Evolutionary conservation across 371 early-diverging fungal genomes (phyloP).

Genomic region (Mortierella sp.): DNA sequence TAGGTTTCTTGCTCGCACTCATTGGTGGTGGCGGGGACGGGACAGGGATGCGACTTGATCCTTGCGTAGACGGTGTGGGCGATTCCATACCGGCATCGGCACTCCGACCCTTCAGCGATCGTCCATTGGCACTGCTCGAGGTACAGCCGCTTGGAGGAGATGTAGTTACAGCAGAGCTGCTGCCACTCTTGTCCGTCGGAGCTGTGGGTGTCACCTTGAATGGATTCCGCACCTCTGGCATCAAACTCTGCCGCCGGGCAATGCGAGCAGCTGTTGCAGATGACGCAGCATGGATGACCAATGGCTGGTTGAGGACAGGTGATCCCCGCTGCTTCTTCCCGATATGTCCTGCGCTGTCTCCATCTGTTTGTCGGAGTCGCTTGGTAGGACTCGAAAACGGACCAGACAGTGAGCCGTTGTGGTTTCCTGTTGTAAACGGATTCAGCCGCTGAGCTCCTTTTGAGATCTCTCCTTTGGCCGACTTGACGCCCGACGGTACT

Average conservation of each 20-base stretch:
- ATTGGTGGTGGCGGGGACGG: slow-evolving; percentile 3
- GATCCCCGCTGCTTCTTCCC: slow-evolving; percentile 17
- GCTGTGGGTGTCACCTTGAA: neutral
- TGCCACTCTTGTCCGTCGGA: neutral
- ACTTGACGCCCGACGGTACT: slow-evolving; percentile 6
- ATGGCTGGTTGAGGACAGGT: neutral
- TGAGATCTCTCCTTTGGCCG: slow-evolving; percentile 10
- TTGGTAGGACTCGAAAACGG: slow-evolving; percentile 27
- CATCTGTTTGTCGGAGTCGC: slow-evolving; percentile 22
- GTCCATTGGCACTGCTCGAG: no score
- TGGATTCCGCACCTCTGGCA: slow-evolving; percentile 12
- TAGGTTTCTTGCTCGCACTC: neutral
- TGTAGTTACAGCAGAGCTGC: neutral
- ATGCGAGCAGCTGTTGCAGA: slow-evolving; percentile 44
- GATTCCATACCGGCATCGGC: neutral
- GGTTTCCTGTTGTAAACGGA: neutral
- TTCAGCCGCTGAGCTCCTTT: slow-evolving; percentile 18
- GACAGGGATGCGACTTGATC: slow-evolving; percentile 10
- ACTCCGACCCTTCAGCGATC: no score
- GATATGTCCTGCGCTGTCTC: neutral
- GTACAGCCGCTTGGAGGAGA: neutral
- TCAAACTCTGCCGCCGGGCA: slow-evolving; percentile 26
- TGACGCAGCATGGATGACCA: slow-evolving; percentile 15
- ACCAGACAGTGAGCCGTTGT: neutral
- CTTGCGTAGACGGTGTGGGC: neutral